Evolutionary conservation across 2,329 filamentous ascomycete species (phyloP), one percentile per base, ranked within the genome.

Genomic region (Pseudogymnoascus sp.): DNA sequence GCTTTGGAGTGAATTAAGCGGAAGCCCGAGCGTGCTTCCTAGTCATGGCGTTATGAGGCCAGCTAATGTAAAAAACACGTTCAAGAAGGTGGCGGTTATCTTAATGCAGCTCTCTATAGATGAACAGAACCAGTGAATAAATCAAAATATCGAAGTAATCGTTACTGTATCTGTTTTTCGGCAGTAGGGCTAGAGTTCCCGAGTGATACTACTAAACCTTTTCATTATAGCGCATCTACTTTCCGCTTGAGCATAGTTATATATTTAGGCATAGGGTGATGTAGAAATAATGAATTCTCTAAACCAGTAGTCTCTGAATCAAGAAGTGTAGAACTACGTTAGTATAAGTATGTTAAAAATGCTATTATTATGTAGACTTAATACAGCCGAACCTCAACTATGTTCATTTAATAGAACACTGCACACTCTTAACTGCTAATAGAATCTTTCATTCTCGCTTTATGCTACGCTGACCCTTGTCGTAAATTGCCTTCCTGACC

Each of bases 391-490:
- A 41, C 7, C n/a, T 41, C 37, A 41, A 41, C 37, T 41, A 41
- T 41, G 37, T 19, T 16, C 37, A 41, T 41, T 41, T 13, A 41
- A 19, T 41, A 41, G 5, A 19, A 41, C 37, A 16, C 37, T 41
- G n/a, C 14, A 41, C 37, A 41, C 37, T 16, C 37, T 41, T 19
- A 41, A 41, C 37, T 41, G 14, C n/a, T 41, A 41, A 41, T 2
- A 19, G n/a, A 41, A 41, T 41, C 37, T 41, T 41, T 41, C 37
- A 41, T 41, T 41, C 37, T 16, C n/a, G 37, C 37, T 19, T 41
- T 41, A 62, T 64, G 51, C 63, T 65, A 31, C 16, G 23, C 43
- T 63, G 60, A 16, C 63, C 63, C 25, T 57, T 65, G 19, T 65
- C 43, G 48, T 37, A 65, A 63, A 65, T 62, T 45, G 45, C 28